Conservation (phyloP, 2,329 filamentous ascomycete species). For the Rachicladosporium sp. region DNA sequence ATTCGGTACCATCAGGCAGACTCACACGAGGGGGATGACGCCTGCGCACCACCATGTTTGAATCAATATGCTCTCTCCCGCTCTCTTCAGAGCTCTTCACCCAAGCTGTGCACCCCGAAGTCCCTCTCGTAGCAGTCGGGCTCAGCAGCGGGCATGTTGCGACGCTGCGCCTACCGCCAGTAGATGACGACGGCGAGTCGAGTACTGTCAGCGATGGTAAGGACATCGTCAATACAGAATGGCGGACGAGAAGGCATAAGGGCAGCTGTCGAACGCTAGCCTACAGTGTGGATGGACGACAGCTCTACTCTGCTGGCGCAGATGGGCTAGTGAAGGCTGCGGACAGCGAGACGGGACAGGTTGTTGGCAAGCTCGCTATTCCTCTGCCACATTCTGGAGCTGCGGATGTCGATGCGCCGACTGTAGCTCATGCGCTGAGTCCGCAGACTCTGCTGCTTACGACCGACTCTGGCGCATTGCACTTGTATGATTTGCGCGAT, state of each 20-base stretch:
- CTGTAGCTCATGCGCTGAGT: conserved; percentile 69
- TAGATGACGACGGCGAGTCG: conserved; percentile 36
- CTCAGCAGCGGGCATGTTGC: conserved; percentile 76
- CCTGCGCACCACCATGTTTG: conserved; percentile 52
- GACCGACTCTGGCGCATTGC: conserved; percentile 79
- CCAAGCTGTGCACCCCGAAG: conserved; percentile 71
- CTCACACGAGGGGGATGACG: neutral
- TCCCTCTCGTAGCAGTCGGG: conserved; percentile 77
- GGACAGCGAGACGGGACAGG: conserved; percentile 47
- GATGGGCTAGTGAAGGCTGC: conserved; percentile 54
- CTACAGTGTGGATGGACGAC: conserved; percentile 66
- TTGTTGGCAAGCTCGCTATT: conserved; percentile 70
- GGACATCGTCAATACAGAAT: conserved; percentile 67
- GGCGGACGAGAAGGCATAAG: conserved; percentile 83
- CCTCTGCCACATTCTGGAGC: conserved; percentile 39
- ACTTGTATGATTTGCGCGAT: conserved; percentile 70
- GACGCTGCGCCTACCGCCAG: conserved; percentile 58
- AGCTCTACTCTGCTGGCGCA: conserved; percentile 49
- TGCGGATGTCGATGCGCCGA: conserved; percentile 55
- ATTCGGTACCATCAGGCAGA: neutral
- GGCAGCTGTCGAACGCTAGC: conserved; percentile 76
- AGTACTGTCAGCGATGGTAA: conserved; percentile 45
- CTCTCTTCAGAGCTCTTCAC: conserved; percentile 78
- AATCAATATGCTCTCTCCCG: conserved; percentile 82
- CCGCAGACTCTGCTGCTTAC: conserved; percentile 80